phyloP scores from a whole-genome alignment of 805 yeast genomes.

The Isabelozyma pseudorhagii region DNA sequence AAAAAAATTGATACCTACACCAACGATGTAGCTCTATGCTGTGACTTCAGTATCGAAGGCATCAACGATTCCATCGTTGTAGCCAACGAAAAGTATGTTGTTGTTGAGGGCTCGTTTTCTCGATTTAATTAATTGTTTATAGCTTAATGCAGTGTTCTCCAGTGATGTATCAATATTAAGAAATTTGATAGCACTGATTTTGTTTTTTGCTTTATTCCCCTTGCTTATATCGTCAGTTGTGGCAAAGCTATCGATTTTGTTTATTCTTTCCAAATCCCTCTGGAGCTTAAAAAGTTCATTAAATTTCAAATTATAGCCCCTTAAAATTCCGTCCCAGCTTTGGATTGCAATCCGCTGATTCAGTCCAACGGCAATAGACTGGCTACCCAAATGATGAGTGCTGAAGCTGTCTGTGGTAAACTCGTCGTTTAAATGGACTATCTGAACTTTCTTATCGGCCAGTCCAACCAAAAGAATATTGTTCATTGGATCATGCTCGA shows the following conservation, averaged over 20 bases:
- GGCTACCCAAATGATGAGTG: conserved; percentile 17
- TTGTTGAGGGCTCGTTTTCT: conserved; percentile 9
- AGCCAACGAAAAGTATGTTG: conserved; percentile 45
- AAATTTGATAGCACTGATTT: conserved; percentile 1
- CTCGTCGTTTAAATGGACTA: not conserved
- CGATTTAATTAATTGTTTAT: conserved; percentile 8
- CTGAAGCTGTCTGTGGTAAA: conserved; percentile 1
- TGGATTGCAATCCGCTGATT: conserved; percentile 27
- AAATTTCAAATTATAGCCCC: conserved; percentile 10
- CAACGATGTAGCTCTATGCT: not conserved
- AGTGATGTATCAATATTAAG: not conserved
- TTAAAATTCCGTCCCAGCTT: conserved; percentile 52
- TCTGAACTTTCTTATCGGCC: conserved; percentile 38
- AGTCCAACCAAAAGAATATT: conserved; percentile 43
- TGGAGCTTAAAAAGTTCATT: conserved; percentile 8
- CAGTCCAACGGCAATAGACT: conserved; percentile 16
- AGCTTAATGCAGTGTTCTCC: not conserved
- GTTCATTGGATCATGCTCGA: conserved; percentile 25
- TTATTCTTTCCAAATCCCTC: conserved; percentile 6
- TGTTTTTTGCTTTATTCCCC: conserved; percentile 5
- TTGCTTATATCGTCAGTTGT: conserved; percentile 2
- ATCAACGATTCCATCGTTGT: conserved; percentile 53
- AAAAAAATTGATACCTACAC: not conserved
- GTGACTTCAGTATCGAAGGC: conserved; percentile 16
- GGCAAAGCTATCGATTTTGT: conserved; percentile 5